A percentile compares a stretch with the other conserved stretches of the same genome.
Evolutionary conservation across 371 early-diverging fungal species (phyloP).

Genomic region (Mucor mucedo): DNA sequence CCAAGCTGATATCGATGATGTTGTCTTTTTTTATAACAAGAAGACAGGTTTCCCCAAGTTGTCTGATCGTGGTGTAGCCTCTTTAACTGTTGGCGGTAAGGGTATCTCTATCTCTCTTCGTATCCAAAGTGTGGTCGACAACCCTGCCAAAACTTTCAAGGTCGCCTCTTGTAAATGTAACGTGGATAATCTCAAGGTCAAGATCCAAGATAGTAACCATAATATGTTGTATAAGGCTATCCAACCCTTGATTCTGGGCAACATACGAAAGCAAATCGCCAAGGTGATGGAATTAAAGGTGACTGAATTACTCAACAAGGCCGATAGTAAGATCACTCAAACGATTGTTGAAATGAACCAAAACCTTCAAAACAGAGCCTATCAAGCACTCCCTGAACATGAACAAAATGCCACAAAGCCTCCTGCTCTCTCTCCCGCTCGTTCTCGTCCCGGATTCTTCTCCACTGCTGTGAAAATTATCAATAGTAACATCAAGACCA

Average conservation of each 20-base stretch:
- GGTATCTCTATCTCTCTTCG: constrained; percentile 55
- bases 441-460: constrained; percentile 27
- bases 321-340: constrained; percentile 41
- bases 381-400: constrained; percentile 22
- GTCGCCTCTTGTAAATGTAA: constrained; percentile 43
- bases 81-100: constrained; percentile 49
- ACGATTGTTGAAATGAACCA: constrained; percentile 32
- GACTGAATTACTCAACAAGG: constrained; percentile 34
- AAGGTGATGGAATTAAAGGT: constrained; percentile 52
- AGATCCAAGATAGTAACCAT: constrained; percentile 52
- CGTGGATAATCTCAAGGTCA: constrained; percentile 59
- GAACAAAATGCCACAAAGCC: constrained; percentile 6
- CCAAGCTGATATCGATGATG: constrained; percentile 41
- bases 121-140: constrained; percentile 39
- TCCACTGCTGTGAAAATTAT: constrained; percentile 27
- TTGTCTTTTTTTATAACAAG: constrained; percentile 64
- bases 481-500: constrained; percentile 33
- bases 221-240: constrained; percentile 54
- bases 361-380: constrained; percentile 27
- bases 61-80: constrained; percentile 65
- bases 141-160: constrained; percentile 39
- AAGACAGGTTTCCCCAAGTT: constrained; percentile 64
- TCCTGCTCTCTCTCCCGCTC: constrained; percentile 16
- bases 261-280: constrained; percentile 56
- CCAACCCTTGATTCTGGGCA: constrained; percentile 54